Conservation (phyloP, 805 yeast genomes). For the Barnettozyma salicaria region DNA sequence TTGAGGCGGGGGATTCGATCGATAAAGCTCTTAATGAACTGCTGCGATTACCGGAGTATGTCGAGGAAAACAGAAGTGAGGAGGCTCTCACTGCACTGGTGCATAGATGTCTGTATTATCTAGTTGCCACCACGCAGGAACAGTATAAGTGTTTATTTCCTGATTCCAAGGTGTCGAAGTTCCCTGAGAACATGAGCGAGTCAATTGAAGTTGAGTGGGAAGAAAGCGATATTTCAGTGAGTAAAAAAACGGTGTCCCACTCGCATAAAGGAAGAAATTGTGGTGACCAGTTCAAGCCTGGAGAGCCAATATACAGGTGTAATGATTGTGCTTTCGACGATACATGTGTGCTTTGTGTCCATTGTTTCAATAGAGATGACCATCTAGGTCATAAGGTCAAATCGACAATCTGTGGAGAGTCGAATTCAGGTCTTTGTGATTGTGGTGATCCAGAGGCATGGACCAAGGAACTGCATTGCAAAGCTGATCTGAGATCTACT, state of each 20-base stretch:
- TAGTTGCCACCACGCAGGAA: neutral
- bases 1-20: no score
- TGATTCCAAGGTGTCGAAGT: neutral
- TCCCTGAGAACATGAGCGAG: neutral
- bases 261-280: constrained; percentile 59
- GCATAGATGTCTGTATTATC: constrained; percentile 5
- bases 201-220: constrained; percentile 2
- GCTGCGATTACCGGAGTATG: no score
- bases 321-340: constrained; percentile 71
- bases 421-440: constrained; percentile 44
- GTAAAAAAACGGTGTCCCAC: constrained; percentile 2
- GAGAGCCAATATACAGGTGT: constrained; percentile 69
- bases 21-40: no score
- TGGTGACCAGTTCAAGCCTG: constrained; percentile 52
- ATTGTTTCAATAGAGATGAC: constrained; percentile 66
- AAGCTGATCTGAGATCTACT: constrained; percentile 27
- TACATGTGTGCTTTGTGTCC: constrained; percentile 69
- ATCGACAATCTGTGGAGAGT: constrained; percentile 30
- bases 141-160: constrained; percentile 7
- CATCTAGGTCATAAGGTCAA: constrained; percentile 63
- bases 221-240: neutral
- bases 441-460: constrained; percentile 90
- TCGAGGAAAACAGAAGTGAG: no score
- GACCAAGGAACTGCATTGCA: constrained; percentile 46
- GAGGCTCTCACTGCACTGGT: neutral